Evolutionary conservation across 148 eudicot genomes (phyloP), one percentile per base, ranked within the genome.

Genomic region (Amaranthus cruentus): DNA sequence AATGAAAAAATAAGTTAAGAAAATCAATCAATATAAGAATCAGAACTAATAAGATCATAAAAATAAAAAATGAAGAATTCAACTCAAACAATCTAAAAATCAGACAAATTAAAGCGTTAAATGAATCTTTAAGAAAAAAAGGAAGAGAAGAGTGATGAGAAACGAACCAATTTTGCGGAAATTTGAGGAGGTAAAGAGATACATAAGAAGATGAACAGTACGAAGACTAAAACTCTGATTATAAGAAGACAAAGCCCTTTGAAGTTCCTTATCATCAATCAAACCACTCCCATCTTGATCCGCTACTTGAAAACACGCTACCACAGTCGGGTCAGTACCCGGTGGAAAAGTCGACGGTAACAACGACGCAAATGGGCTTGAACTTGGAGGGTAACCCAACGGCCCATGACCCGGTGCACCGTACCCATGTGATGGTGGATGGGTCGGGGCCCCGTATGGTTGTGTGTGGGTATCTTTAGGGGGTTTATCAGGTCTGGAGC

Each of bases 181-280:
- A 14, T 87, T 93, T 15, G 87, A 77, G 66, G 81, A 80, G 73
- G 96, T 90, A 80, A 90, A 93, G 13, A 56, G 79, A 79, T 85
- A 83, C 98, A 93, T 90, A 21, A 93, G 90, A 15, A 93, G 87
- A 75, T 85, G 98, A 70, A 93, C 94, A 64, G 94, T 93, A 62
- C 93, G 78, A 50, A 93, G 38, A 8, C 94, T 84, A 42, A 90
- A 93, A 69, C 86, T 85, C 87, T 93, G 91, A 47, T 85, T 84
- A 28, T 90, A 89, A 2, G 90, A 83, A 10, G 93, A 87, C 11
- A 93, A 67, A 0, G 90, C 96, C 56, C 75, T 69, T 82, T 90
- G 98, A 47, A 93, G 55, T 88, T 93, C 96, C 81, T 85, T 86
- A 61, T 93, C 98, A 54, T 93, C 98, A 6, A 93, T 90, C 38